Evolutionary conservation across 495 filamentous ascomycete genomes (phyloP).

Genomic region (Penicillium arizonense): DNA sequence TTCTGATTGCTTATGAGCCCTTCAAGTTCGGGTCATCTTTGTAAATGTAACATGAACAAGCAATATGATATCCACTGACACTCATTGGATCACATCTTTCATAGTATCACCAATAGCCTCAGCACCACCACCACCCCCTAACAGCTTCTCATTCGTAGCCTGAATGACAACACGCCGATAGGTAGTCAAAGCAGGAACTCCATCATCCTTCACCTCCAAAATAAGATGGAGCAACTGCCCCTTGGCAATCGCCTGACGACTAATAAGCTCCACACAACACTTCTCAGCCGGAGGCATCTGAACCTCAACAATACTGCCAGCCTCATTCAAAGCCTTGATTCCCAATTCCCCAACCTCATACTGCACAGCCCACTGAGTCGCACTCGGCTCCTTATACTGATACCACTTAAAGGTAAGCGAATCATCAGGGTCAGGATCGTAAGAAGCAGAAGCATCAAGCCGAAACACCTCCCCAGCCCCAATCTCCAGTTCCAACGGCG

Average conservation of each 20-base stretch:
- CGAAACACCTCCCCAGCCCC: constrained; percentile 24
- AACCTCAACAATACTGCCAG: constrained; percentile 15
- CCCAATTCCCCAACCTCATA: constrained; percentile 25
- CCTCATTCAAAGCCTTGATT: constrained; percentile 8
- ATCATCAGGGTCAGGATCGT: constrained; percentile 35
- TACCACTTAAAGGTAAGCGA: constrained; percentile 37
- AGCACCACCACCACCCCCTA: background rate
- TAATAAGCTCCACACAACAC: constrained; percentile 16
- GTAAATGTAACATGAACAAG: background rate
- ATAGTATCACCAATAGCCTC: background rate
- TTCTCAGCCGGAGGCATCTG: constrained; percentile 25
- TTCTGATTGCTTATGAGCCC: too few species aligned
- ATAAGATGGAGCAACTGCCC: constrained; percentile 33
- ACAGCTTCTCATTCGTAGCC: background rate
- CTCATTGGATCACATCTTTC: background rate
- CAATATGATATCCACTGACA: background rate
- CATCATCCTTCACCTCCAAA: constrained; percentile 30
- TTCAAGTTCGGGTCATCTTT: background rate
- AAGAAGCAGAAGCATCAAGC: constrained; percentile 34
- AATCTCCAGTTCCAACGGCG: constrained; percentile 24
- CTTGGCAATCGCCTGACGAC: constrained; percentile 3
- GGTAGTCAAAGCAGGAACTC: background rate
- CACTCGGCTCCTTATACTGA: constrained; percentile 39
- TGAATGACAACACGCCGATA: background rate
- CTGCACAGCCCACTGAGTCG: constrained; percentile 24